Evolutionary conservation across 805 yeast species (phyloP).

Genomic region (Candida sphagnicola): DNA sequence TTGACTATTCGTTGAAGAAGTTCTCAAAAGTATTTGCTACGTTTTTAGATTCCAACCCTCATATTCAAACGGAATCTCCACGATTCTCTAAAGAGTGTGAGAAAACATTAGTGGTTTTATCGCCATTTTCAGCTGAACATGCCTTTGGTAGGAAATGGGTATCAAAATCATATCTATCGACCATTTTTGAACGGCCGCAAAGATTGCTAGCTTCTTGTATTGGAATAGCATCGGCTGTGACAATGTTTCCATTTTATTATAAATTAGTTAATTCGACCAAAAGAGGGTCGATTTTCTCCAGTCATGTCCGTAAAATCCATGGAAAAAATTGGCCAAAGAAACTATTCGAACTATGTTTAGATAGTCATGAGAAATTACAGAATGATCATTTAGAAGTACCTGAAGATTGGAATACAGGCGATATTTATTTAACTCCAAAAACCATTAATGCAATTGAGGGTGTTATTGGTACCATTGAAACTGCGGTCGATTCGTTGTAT

Average conservation of each 20-base stretch:
- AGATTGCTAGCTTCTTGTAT: conserved; percentile 70
- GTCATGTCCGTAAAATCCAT: conserved; percentile 67
- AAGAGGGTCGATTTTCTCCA: conserved; percentile 45
- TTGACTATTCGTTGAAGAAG: conserved; percentile 29
- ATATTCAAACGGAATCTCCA: conserved; percentile 38
- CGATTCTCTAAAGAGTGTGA: conserved; percentile 31
- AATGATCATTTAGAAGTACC: conserved; percentile 68
- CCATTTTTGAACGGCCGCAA: conserved; percentile 83
- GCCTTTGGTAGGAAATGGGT: conserved; percentile 77
- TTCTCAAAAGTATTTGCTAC: conserved; percentile 42
- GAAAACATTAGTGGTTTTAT: conserved; percentile 56
- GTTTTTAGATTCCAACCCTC: conserved; percentile 40
- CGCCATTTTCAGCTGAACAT: conserved; percentile 70
- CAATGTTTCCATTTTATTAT: conserved; percentile 62
- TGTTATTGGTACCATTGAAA: conserved; percentile 70
- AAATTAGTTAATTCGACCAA: conserved; percentile 45
- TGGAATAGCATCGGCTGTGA: conserved; percentile 72
- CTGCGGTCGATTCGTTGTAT: conserved; percentile 53
- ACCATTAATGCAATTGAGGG: conserved; percentile 73
- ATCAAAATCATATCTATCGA: conserved; percentile 55
- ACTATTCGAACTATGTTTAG: conserved; percentile 53
- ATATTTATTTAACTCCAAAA: conserved; percentile 65
- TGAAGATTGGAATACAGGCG: conserved; percentile 78
- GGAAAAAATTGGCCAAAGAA: conserved; percentile 70
- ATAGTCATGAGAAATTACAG: conserved; percentile 51